A percentile compares a stretch with the other conserved stretches of the same genome.
These are phyloP conservation scores for Cordyceps javanica DNA, from an alignment of 2,329 filamentous ascomycete genomes.

Conservation along the genomic window DNA sequence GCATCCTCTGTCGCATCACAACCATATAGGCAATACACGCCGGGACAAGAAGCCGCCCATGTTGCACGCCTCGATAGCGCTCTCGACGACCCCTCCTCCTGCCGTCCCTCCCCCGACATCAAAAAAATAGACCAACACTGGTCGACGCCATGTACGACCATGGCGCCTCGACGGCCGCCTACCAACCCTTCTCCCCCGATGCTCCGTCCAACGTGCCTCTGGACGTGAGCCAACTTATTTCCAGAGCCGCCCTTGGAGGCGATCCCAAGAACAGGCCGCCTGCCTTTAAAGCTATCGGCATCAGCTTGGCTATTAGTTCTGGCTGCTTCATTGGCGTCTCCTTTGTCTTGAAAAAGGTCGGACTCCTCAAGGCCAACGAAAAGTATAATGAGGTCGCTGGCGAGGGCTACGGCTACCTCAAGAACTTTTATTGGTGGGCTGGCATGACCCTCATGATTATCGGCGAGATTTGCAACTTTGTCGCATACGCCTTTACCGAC, in stretches of 20 bases:
- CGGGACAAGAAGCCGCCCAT: not conserved
- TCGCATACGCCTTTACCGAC: conserved; percentile 94
- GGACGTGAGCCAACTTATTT: not conserved
- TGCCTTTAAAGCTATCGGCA: conserved; percentile 78
- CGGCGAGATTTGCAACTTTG: conserved; percentile 94
- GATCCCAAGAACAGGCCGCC: conserved; percentile 33
- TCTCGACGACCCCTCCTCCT: not conserved
- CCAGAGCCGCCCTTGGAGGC: not conserved
- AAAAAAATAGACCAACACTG: not conserved
- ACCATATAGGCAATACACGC: not conserved
- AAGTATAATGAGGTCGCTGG: conserved; percentile 96
- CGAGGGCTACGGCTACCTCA: conserved; percentile 94
- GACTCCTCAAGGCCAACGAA: conserved; percentile 82
- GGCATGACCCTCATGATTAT: conserved; percentile 97
- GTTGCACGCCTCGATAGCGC: not conserved
- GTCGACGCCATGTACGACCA: conserved; percentile 8
- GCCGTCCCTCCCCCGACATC: not conserved
- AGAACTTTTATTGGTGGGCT: conserved; percentile 90
- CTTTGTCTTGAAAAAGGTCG: conserved; percentile 93
- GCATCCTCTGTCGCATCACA: not conserved
- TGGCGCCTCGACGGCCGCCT: conserved; percentile 5
- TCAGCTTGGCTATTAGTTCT: conserved; percentile 77
- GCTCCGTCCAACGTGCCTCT: not conserved
- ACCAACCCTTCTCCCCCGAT: not conserved
- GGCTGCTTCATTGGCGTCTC: conserved; percentile 91